phyloP scores from a whole-genome alignment of 1,139 yeast genomes.

The Yamadazyma membranifaciens region DNA sequence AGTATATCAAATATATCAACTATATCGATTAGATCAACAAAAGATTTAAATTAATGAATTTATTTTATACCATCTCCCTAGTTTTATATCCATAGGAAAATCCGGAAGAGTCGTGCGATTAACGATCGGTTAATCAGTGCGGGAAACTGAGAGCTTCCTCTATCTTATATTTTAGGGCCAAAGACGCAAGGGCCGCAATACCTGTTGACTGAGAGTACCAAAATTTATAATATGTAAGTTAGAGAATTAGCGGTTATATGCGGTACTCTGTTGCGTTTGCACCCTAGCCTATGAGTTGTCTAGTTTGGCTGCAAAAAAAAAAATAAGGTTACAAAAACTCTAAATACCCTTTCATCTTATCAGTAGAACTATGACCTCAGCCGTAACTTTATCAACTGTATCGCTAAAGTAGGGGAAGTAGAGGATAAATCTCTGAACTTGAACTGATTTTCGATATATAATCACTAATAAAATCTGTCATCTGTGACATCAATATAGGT shows the following conservation, averaged over 20 bases:
- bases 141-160: background rate
- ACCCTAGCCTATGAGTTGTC: no score
- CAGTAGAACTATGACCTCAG: no score
- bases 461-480: background rate
- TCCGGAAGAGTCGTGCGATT: background rate
- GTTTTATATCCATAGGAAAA: background rate
- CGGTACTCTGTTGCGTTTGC: no score
- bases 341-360: no score
- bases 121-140: background rate
- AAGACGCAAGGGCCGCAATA: background rate
- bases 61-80: background rate
- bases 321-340: no score
- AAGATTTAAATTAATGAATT: no score
- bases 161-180: background rate
- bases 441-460: background rate
- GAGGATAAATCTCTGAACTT: no score
- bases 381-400: no score
- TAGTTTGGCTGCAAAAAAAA: no score
- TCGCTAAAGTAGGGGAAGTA: no score
- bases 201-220: background rate
- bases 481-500: slow-evolving; percentile 2
- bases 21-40: background rate
- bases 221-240: no score
- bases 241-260: no score
- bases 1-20: background rate